Base-by-base conservation (phyloP, 208 protist species). In the Leishmania martiniquensis region DNA sequence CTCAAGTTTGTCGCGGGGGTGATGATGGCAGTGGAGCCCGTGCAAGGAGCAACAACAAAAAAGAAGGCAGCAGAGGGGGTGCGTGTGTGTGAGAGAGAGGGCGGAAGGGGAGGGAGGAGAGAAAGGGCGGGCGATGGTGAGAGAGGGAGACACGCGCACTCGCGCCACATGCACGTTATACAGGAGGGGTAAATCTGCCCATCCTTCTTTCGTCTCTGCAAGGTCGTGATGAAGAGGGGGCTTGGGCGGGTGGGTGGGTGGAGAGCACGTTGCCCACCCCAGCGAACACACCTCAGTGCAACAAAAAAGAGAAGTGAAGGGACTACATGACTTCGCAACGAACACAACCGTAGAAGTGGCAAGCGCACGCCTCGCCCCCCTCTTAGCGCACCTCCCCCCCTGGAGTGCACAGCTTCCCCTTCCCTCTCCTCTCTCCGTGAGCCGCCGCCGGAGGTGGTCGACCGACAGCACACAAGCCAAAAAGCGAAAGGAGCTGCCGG, bases 271-370 rank as follows among this genome's bases (percentile, higher is more conserved):
- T 13, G 44, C 44, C 17, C 60, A 13, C n/a, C 60, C 60, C 51
- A 81, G 25, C 52, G 76, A 77, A 67, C 51, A 75, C 45, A 72
- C 62, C 20, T 42, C n/a, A 77, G 80, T 57, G 67, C 78, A 76
- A 52, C n/a, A n/a, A 82, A 70, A 77, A 78, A 78, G 78, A 80
- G 63, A 52, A n/a, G 45, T 13, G 29, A 71, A 44, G 34, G 6
- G 34, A 7, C 20, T 44, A 13, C 60, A 66, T 39, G 13, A 44
- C 60, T 66, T 15, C 39, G 37, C 13, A 39, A 39, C 29, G 32
- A 39, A 39, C 29, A 15, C 60, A 20, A 12, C 1, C 60, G 60
- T 25, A 9, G 3, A 37, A 44, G 29, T n/a, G 34, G 12, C 34
- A 44, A 2, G 22, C 60, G 60, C 60, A 22, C 17, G 34, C 32